Conservation (phyloP, 768 basidiomycete genomes). For the Lactifluus piperatus region DNA sequence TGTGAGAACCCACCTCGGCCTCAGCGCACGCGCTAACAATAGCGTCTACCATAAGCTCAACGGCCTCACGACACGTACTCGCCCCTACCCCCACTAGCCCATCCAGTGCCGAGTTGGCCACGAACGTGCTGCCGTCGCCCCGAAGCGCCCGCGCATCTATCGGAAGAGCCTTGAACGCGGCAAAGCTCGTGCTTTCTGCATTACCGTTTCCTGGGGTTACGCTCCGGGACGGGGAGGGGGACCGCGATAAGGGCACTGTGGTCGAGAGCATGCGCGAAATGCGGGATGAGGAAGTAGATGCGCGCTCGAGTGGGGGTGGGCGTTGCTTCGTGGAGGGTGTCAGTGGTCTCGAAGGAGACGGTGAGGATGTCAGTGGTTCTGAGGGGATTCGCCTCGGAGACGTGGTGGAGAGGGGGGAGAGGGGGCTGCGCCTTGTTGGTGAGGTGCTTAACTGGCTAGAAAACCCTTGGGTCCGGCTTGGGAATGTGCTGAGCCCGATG, state of each 20-base stretch:
- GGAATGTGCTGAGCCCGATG: neutral
- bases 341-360: slow-evolving; percentile 7
- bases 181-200: slow-evolving; percentile 41
- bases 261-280: slow-evolving; percentile 32
- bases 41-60: slow-evolving; percentile 62
- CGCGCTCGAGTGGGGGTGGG: slow-evolving; percentile 15
- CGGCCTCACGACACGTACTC: slow-evolving; percentile 66
- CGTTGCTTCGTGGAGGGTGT: slow-evolving; percentile 2
- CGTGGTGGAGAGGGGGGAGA: neutral
- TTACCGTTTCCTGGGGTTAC: neutral
- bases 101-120: slow-evolving; percentile 46
- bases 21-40: slow-evolving; percentile 63
- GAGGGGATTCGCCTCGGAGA: neutral
- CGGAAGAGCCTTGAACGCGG: slow-evolving; percentile 74
- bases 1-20: slow-evolving; percentile 32
- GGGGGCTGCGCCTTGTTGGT: neutral
- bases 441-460: neutral
- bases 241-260: slow-evolving; percentile 27
- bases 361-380: neutral
- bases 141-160: slow-evolving; percentile 48
- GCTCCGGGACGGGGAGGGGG: slow-evolving; percentile 17
- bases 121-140: slow-evolving; percentile 35
- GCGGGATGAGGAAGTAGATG: slow-evolving; percentile 16
- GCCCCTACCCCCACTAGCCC: slow-evolving; percentile 49
- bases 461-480: neutral